Conservation (phyloP, 768 basidiomycete species). For the Clathrus columnatus region DNA sequence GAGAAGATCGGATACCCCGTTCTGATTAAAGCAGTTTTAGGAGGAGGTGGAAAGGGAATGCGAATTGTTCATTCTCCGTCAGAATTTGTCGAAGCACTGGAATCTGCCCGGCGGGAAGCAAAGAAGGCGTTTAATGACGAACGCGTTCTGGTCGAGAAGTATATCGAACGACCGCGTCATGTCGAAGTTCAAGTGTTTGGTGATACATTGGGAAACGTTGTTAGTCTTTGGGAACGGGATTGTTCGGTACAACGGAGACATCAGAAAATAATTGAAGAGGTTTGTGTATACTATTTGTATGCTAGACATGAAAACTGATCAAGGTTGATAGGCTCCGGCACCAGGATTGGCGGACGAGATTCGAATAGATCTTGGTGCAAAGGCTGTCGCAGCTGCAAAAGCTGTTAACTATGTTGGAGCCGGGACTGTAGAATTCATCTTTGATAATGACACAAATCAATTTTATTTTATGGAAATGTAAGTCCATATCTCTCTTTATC, state of each 20-base stretch:
- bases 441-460: slow-evolving; percentile 78
- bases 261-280: slow-evolving; percentile 94
- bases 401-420: slow-evolving; percentile 90
- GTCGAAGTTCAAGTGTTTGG: slow-evolving; percentile 95
- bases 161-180: slow-evolving; percentile 78
- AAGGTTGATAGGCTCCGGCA: slow-evolving; percentile 67
- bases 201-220: slow-evolving; percentile 66
- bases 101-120: slow-evolving; percentile 85
- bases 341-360: slow-evolving; percentile 77
- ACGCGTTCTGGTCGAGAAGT: slow-evolving; percentile 82
- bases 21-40: slow-evolving; percentile 93
- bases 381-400: slow-evolving; percentile 86
- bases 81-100: slow-evolving; percentile 71
- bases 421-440: slow-evolving; percentile 94
- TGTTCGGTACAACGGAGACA: slow-evolving; percentile 88
- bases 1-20: slow-evolving; percentile 80
- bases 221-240: slow-evolving; percentile 95
- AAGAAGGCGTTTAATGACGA: slow-evolving; percentile 82
- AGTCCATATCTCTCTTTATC: slow-evolving; percentile 16
- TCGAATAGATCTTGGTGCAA: slow-evolving; percentile 70
- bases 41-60: slow-evolving; percentile 96
- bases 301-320: background rate
- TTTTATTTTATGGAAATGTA: slow-evolving; percentile 98
- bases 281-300: slow-evolving; percentile 18
- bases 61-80: slow-evolving; percentile 60